These are phyloP conservation scores for Alternaria triticimaculans DNA, from an alignment of 2,329 filamentous ascomycete genomes.

Conservation along the genomic window DNA sequence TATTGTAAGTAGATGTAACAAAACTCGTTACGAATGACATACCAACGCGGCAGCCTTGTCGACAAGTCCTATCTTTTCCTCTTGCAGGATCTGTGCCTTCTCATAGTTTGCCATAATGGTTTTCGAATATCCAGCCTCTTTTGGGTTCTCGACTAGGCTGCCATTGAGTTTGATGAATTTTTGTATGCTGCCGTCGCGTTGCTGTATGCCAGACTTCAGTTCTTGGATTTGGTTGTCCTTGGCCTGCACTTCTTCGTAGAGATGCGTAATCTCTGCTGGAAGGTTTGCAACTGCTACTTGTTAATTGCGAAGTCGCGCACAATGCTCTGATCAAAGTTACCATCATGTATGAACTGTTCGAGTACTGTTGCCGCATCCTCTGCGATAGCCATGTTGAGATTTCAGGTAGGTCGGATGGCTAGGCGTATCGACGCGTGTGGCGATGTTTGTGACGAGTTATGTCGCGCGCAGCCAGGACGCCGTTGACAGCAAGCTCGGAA, in stretches of 20 bases:
- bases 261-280: constrained; percentile 80
- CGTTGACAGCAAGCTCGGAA: not conserved
- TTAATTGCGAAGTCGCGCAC: constrained; percentile 14
- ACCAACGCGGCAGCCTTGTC: constrained; percentile 69
- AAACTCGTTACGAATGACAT: constrained; percentile 37
- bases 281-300: constrained; percentile 69
- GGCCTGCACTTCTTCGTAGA: constrained; percentile 82
- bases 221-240: constrained; percentile 77
- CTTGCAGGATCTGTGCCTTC: constrained; percentile 72
- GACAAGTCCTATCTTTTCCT: constrained; percentile 75
- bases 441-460: not conserved
- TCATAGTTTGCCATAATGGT: constrained; percentile 72
- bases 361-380: constrained; percentile 74
- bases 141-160: constrained; percentile 75
- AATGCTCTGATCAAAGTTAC: constrained; percentile 39
- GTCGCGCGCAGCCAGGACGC: not conserved
- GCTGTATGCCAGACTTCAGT: constrained; percentile 71
- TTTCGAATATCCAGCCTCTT: constrained; percentile 72
- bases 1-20: constrained; percentile 17
- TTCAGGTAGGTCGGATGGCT: not conserved
- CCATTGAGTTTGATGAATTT: constrained; percentile 81
- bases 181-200: constrained; percentile 77
- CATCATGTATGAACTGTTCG: constrained; percentile 78
- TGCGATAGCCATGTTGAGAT: constrained; percentile 44
- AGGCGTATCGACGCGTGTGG: not conserved